Evolutionary conservation across 352 stramenopile genomes (phyloP).

Genomic region (Pythium monospermum): DNA sequence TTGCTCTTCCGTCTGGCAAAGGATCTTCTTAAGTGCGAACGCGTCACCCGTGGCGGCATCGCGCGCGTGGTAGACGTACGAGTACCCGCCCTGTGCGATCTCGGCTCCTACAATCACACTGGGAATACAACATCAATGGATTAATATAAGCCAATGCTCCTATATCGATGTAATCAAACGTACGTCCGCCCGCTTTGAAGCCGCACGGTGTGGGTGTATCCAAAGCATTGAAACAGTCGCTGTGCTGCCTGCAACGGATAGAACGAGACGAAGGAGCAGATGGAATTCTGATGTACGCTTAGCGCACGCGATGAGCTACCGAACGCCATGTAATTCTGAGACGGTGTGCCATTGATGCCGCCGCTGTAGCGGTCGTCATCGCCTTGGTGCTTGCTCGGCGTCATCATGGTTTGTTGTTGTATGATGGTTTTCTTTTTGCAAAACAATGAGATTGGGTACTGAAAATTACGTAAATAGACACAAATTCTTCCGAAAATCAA

Average conservation of each 20-base stretch:
- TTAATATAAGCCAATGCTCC: too few relatives aligned
- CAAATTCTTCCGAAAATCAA: neutral
- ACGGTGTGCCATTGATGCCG: neutral
- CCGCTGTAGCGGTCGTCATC: conserved; percentile 8
- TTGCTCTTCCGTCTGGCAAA: conserved; percentile 84
- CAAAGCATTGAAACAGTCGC: conserved; percentile 65
- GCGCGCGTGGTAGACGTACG: conserved; percentile 75
- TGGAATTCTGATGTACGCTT: neutral
- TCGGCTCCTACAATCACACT: conserved; percentile 56
- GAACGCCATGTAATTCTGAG: conserved; percentile 11
- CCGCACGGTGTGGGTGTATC: conserved; percentile 53
- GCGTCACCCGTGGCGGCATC: conserved; percentile 66
- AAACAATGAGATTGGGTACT: too few relatives aligned
- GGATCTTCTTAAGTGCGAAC: conserved; percentile 88
- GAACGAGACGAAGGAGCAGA: conserved; percentile 39
- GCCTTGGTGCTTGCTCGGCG: conserved; percentile 12
- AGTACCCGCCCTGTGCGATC: conserved; percentile 85
- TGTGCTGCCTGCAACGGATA: conserved; percentile 57
- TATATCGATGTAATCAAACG: too few relatives aligned
- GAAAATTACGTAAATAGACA: neutral
- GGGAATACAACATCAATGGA: neutral
- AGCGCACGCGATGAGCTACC: neutral
- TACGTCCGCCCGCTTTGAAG: conserved; percentile 79
- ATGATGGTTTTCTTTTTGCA: conserved; percentile 1
- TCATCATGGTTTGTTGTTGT: conserved; percentile 13